Percentiles rank a stretch among this genome's conserved stretches.
Evolutionary conservation across 1,284 basidiomycete genomes (phyloP).

Genomic region (Rhodotorula sp.): DNA sequence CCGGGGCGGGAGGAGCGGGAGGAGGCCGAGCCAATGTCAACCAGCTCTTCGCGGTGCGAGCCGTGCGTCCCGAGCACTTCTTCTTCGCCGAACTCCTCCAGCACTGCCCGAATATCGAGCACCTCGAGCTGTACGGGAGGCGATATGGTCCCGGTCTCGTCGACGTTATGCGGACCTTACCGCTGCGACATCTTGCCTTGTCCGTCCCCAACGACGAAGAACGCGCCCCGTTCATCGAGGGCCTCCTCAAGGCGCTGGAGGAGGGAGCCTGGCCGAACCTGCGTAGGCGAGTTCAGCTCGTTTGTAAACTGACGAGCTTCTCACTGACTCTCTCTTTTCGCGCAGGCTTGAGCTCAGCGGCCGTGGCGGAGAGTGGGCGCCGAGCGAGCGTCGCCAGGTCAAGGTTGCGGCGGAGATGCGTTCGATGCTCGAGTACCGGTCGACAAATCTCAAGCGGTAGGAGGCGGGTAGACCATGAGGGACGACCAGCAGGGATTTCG

Average conservation of each 20-base stretch:
- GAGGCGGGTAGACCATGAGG: not conserved
- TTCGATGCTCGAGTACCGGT: constrained; percentile 1
- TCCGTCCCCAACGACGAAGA: constrained; percentile 12
- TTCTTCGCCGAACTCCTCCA: constrained; percentile 20
- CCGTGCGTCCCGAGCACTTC: not conserved
- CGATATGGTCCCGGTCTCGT: constrained; percentile 3
- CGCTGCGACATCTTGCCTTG: constrained; percentile 9
- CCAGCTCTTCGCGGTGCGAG: not conserved
- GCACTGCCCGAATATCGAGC: constrained; percentile 8
- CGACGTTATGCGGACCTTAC: not conserved
- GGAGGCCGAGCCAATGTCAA: not conserved
- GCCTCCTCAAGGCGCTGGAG: not conserved
- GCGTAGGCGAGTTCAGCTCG: not conserved
- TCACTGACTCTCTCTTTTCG: not conserved
- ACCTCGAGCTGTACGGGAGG: constrained; percentile 23
- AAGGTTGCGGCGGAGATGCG: constrained; percentile 16
- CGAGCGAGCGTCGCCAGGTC: constrained; percentile 20
- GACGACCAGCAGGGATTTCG: too few species aligned
- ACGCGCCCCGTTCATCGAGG: not conserved
- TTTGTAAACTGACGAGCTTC: not conserved
- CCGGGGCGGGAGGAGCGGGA: not conserved
- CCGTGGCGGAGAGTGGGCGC: constrained; percentile 19
- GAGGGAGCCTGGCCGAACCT: not conserved
- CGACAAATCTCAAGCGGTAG: constrained; percentile 2
- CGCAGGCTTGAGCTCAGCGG: constrained; percentile 22